Evolutionary conservation across 495 filamentous ascomycete genomes (phyloP), one percentile per base, ranked within the genome.

Genomic region (Daldinia bambusicola): DNA sequence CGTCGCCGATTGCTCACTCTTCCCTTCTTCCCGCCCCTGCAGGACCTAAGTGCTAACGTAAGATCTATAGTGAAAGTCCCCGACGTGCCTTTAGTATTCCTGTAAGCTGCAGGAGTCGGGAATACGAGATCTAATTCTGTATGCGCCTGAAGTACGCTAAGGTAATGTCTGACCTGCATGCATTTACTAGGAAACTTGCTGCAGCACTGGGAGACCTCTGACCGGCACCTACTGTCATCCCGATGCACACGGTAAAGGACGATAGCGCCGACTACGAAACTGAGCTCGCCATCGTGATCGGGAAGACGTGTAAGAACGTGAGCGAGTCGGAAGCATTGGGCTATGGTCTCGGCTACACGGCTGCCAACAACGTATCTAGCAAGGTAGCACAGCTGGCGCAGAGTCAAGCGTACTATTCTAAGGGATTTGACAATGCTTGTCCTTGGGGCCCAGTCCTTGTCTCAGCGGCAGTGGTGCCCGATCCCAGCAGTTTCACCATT

Each of bases 401-500:
- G 74, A 78, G 77, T 34, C 81, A 84, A 75, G 83, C 80, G 77
- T 81, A 80, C 69, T 84, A 78, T 66, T 81, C 78, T 66, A 86
- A 84, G 69, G 81, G 82, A 0, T 84, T 84, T 36, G 83, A 84
- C 61, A 79, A 79, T 10, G 75, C 79, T 4, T 84, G 80, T 62
- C 83, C 82, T 6, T 76, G 85, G 36, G 87, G 87, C 13, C 87
- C 88, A 6, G 81, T 81, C 2, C 68, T 90, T n/a, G 88, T 87
- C 34, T 85, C 83, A 1, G 82, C 83, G 37, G 76, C 80, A n/a
- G 73, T 82, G 13, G 71, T 89, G 43, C 80, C 84, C n/a, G 79
- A 84, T 52, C 78, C 79, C 6, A 70, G 74, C 14, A 70, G 64
- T 59, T 65, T 84, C 20, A 58, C 73, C 22, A 48, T 85, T 65